phyloP scores from a whole-genome alignment of 768 basidiomycete genomes.

The Rickenella mellea region DNA sequence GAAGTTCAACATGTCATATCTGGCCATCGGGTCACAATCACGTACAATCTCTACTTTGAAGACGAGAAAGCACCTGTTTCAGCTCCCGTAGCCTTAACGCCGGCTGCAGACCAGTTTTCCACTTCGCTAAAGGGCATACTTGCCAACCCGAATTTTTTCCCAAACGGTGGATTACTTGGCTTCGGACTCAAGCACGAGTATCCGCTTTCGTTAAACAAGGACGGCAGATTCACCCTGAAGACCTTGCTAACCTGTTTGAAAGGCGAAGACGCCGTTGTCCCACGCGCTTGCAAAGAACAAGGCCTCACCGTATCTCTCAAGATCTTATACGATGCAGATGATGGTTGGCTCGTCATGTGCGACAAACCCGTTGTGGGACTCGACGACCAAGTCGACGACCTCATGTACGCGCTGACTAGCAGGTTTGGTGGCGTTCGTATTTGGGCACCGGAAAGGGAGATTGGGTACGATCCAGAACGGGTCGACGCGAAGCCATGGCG shows the following conservation, averaged over 20 bases:
- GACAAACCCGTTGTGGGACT: neutral
- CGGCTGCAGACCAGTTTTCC: slow-evolving; percentile 7
- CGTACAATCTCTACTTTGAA: slow-evolving; percentile 2
- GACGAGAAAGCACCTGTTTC: neutral
- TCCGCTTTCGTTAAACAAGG: slow-evolving; percentile 12
- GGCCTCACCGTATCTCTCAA: slow-evolving; percentile 12
- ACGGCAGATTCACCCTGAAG: slow-evolving; percentile 7
- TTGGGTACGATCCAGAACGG: too few species aligned
- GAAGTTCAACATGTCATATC: slow-evolving; percentile 8
- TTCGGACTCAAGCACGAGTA: slow-evolving; percentile 27
- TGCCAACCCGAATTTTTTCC: slow-evolving; percentile 17
- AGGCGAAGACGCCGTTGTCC: slow-evolving; percentile 19
- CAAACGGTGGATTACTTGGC: slow-evolving; percentile 23
- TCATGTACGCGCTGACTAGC: neutral
- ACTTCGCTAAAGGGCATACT: slow-evolving; percentile 17
- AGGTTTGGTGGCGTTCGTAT: too few species aligned
- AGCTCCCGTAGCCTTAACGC: neutral
- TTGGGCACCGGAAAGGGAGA: slow-evolving; percentile 1
- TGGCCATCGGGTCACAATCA: slow-evolving; percentile 6
- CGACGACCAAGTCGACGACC: neutral
- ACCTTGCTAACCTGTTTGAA: slow-evolving; percentile 16
- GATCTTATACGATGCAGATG: slow-evolving; percentile 12
- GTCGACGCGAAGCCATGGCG: too few species aligned
- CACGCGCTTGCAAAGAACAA: slow-evolving; percentile 11
- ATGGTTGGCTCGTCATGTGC: neutral